Evolutionary conservation across 176 grass and related monocot genomes (phyloP).

Genomic region (Aechmea fasciata): DNA sequence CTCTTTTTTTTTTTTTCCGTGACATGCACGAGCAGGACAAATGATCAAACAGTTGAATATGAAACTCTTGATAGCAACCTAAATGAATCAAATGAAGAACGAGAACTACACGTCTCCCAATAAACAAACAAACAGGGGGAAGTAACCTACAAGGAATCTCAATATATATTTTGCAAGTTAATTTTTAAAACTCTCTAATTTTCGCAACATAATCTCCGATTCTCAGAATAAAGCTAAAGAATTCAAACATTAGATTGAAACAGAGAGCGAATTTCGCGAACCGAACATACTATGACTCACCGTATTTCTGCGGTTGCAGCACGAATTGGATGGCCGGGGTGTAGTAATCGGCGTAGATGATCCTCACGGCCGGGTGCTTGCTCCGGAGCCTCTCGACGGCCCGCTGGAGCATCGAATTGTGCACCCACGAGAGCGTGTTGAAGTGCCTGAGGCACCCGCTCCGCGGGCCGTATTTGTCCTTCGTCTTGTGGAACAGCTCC

Average conservation of each 20-base stretch:
- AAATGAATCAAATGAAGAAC: too few relatives aligned
- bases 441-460: slow-evolving; percentile 69
- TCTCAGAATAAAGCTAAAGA: too few relatives aligned
- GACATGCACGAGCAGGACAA: not conserved
- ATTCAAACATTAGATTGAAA: too few relatives aligned
- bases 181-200: too few relatives aligned
- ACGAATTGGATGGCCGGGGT: slow-evolving; percentile 62
- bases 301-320: slow-evolving; percentile 58
- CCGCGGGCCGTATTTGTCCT: slow-evolving; percentile 25
- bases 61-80: too few relatives aligned
- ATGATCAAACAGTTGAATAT: not conserved
- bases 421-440: slow-evolving; percentile 57
- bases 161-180: too few relatives aligned
- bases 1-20: not conserved
- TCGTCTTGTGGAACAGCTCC: slow-evolving; percentile 42
- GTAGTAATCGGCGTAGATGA: slow-evolving; percentile 86
- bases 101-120: too few relatives aligned
- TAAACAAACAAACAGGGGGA: not conserved
- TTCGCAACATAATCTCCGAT: too few relatives aligned
- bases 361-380: slow-evolving; percentile 49
- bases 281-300: slow-evolving; percentile 23
- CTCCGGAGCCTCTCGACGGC: slow-evolving; percentile 39
- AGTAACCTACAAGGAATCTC: too few relatives aligned
- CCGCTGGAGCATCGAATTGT: slow-evolving; percentile 60
- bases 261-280: too few relatives aligned